Evolutionary conservation across 495 filamentous ascomycete species (phyloP), one percentile per base, ranked within the genome.

Genomic region (Recurvomyces mirabilis): DNA sequence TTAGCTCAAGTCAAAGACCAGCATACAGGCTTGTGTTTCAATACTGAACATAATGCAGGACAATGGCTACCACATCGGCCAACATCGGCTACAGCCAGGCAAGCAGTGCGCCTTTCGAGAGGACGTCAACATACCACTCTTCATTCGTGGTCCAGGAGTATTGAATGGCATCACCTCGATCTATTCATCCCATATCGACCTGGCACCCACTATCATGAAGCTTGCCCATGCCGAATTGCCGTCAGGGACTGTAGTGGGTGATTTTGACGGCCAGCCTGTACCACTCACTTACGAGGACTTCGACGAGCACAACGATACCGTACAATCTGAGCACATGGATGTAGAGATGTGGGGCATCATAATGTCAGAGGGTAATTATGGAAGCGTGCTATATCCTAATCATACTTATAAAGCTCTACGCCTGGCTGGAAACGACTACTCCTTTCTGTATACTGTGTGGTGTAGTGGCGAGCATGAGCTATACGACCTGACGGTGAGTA

Each of bases 1-100:
- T n/a, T n/a, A n/a, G n/a, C n/a, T n/a, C n/a, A n/a, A n/a, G n/a
- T n/a, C n/a, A n/a, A n/a, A n/a, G n/a, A n/a, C n/a, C n/a, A n/a
- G n/a, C n/a, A n/a, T n/a, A n/a, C n/a, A n/a, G n/a, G n/a, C n/a
- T n/a, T n/a, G n/a, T n/a, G n/a, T n/a, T n/a, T n/a, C n/a, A n/a
- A n/a, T n/a, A n/a, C n/a, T n/a, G n/a, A n/a, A n/a, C n/a, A n/a
- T n/a, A n/a, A n/a, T n/a, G n/a, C n/a, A n/a, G n/a, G 82, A 85
- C 51, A 85, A 87, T 49, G 81, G 82, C 0, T 85, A 78, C 57
- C 79, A 84, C 49, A 81, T 85, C 40, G 74, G 79, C 19, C 81
- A 85, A 49, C 81, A 87, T 54, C 70, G 82, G 4, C 52, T 84
- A 23, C 75, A 76, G 10, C 79, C 81, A 1, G 82, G 81, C 2